Evolutionary conservation across 192 early-diverging fungal genomes (phyloP).

Genomic region (Fimicolochytrium jonesii): DNA sequence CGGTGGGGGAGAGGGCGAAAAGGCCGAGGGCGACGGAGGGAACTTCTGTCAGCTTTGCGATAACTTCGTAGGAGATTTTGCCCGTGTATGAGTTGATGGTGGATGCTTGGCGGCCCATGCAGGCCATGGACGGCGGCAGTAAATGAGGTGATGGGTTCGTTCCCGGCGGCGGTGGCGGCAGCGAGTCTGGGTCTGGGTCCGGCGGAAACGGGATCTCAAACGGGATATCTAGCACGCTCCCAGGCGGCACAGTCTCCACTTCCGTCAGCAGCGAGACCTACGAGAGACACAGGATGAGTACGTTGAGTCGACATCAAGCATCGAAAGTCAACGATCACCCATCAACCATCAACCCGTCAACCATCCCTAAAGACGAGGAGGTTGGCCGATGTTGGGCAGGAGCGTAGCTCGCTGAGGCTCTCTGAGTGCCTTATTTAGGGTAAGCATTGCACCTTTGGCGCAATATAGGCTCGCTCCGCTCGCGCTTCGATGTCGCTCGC

Average conservation of each 20-base stretch:
- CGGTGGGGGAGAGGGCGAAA: slow-evolving; percentile 1
- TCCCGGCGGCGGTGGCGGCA: slow-evolving; percentile 14
- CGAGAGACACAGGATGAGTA: neutral
- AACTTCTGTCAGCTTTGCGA: slow-evolving; percentile 28
- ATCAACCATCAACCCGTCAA: neutral
- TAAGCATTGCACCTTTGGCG: no score
- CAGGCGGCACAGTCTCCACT: slow-evolving; percentile 25
- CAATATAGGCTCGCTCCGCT: no score
- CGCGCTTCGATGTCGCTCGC: no score
- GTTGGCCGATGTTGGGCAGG: no score
- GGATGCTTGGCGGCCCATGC: slow-evolving; percentile 11
- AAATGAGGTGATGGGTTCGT: slow-evolving; percentile 22
- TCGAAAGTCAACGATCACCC: neutral
- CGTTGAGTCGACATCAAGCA: neutral
- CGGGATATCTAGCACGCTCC: slow-evolving; percentile 35
- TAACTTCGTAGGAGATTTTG: slow-evolving; percentile 28
- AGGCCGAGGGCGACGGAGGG: slow-evolving; percentile 3
- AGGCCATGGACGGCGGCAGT: slow-evolving; percentile 15
- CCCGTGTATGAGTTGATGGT: slow-evolving; percentile 17
- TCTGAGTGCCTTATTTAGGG: no score
- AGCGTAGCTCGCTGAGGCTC: no score
- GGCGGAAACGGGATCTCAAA: slow-evolving; percentile 38
- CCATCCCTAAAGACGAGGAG: no score
- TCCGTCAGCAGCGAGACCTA: slow-evolving; percentile 27
- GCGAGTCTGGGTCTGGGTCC: slow-evolving; percentile 10